phyloP scores from a whole-genome alignment of 495 filamentous ascomycete genomes.

The Aspergillus diversus region DNA sequence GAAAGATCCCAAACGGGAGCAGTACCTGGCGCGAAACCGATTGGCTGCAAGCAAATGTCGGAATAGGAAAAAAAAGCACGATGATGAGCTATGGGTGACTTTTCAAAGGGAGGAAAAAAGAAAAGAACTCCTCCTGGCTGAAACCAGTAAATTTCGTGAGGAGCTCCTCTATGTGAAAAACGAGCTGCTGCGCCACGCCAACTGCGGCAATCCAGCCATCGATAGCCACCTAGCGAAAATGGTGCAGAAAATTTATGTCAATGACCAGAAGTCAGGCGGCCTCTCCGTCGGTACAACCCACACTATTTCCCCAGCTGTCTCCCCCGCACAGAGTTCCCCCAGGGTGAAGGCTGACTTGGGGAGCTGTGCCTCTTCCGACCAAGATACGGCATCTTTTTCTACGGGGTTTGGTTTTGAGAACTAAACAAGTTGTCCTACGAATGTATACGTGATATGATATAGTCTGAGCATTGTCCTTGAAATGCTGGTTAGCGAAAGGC shows the following conservation, averaged over 20 bases:
- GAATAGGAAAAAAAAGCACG: conserved; percentile 81
- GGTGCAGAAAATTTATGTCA: conserved; percentile 38
- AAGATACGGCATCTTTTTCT: background rate
- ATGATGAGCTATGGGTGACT: conserved; percentile 54
- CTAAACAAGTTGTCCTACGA: background rate
- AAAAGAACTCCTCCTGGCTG: background rate
- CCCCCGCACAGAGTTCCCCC: no score
- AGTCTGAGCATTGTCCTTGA: background rate
- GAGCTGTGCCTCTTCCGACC: background rate
- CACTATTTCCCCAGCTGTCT: background rate
- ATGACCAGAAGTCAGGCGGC: background rate
- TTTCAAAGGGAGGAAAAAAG: background rate
- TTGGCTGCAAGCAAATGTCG: conserved; percentile 86
- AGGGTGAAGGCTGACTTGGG: background rate
- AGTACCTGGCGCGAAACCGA: conserved; percentile 80
- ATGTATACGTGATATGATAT: background rate
- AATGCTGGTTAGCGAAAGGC: background rate
- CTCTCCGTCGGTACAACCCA: background rate
- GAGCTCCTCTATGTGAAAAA: conserved; percentile 61
- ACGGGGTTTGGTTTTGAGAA: background rate
- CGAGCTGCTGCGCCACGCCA: conserved; percentile 60
- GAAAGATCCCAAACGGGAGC: conserved; percentile 37
- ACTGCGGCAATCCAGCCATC: conserved; percentile 60
- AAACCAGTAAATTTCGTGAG: conserved; percentile 42
- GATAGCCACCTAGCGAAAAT: conserved; percentile 52